Conservation (phyloP, 345 rosid genomes). For the Balakata baccata region DNA sequence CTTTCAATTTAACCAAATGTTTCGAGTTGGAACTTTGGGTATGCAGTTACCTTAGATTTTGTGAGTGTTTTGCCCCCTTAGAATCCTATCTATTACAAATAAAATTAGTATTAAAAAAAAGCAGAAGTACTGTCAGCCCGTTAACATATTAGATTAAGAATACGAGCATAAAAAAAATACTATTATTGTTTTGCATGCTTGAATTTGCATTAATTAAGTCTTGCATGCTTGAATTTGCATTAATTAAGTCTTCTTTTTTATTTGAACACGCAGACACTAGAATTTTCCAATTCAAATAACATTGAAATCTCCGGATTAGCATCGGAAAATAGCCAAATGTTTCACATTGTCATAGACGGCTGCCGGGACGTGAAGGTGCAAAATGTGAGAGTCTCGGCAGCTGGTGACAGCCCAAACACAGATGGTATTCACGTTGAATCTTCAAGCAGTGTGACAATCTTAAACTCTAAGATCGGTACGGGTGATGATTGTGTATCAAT, state of each 20-base stretch:
- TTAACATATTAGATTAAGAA: too few species aligned
- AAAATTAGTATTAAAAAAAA: too few species aligned
- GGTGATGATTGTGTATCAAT: conserved; percentile 88
- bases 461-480: conserved; percentile 59
- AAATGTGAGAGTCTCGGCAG: conserved; percentile 50
- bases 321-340: conserved; percentile 62
- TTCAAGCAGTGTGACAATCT: conserved; percentile 50
- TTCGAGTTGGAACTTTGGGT: too few species aligned
- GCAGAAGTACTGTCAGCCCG: too few species aligned
- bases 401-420: conserved; percentile 69
- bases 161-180: too few species aligned
- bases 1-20: too few species aligned
- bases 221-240: too few species aligned
- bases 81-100: too few species aligned
- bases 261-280: conserved; percentile 39
- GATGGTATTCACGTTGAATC: conserved; percentile 70
- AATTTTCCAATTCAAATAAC: conserved; percentile 51
- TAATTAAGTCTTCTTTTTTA: not conserved
- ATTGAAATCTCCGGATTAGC: conserved; percentile 49
- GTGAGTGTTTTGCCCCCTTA: too few species aligned
- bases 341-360: conserved; percentile 53
- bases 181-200: too few species aligned
- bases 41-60: too few species aligned
- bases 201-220: too few species aligned
- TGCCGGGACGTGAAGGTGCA: conserved; percentile 54